Conservation (phyloP, 2,329 filamentous ascomycete species). For the Trichophyton simii region DNA sequence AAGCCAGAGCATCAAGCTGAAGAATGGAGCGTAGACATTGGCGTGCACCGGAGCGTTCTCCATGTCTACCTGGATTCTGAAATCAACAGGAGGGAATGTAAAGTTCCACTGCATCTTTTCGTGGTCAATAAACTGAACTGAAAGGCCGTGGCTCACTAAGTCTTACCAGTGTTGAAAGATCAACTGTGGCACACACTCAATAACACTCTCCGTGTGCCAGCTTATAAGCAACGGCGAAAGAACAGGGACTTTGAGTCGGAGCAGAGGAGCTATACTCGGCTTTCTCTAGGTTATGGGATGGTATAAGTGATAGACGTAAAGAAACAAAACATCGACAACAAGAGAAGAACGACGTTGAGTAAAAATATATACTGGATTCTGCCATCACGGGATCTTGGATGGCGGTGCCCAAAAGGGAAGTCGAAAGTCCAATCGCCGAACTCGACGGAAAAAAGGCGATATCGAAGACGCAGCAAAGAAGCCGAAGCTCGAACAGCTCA, state of each 20-base stretch:
- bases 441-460: neutral
- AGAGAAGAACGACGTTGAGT: neutral
- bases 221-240: neutral
- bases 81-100: neutral
- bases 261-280: neutral
- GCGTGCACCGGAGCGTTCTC: neutral
- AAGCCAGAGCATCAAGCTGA: conserved; percentile 36
- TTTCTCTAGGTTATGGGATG: neutral
- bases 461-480: neutral
- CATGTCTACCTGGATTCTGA: neutral
- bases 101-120: neutral
- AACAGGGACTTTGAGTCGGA: neutral
- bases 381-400: neutral
- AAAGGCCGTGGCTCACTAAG: neutral
- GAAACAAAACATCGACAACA: neutral
- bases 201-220: too few species aligned
- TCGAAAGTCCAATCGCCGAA: neutral
- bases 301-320: neutral
- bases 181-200: too few species aligned
- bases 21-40: conserved; percentile 2
- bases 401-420: neutral
- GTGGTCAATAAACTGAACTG: neutral
- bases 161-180: too few species aligned
- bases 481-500: neutral
- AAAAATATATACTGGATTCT: neutral